phyloP scores from a whole-genome alignment of 2,329 filamentous ascomycete species.

The Aspergillus candidus region DNA sequence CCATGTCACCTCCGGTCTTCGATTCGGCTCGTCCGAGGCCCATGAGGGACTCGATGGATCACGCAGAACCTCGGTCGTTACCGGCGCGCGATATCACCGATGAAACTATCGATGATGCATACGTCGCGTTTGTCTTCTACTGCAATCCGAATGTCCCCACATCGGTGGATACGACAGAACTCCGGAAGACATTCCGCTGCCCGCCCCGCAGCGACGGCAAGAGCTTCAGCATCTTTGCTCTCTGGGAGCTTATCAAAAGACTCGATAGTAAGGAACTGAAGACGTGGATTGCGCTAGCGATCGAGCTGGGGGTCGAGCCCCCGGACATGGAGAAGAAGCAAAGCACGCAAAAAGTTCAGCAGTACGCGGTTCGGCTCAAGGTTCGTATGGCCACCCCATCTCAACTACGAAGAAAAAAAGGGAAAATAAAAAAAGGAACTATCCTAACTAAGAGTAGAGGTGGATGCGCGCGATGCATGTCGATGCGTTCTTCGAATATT shows the following conservation, averaged over 20 bases:
- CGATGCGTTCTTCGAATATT: constrained; percentile 89
- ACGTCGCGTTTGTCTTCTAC: constrained; percentile 77
- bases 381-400: constrained; percentile 38
- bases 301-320: constrained; percentile 81
- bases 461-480: constrained; percentile 98
- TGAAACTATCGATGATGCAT: constrained; percentile 71
- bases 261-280: constrained; percentile 79
- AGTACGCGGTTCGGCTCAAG: constrained; percentile 89
- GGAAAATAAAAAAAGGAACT: too few relatives aligned
- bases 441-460: constrained; percentile 47
- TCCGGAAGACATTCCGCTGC: constrained; percentile 69
- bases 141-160: constrained; percentile 77
- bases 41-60: constrained; percentile 29
- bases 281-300: constrained; percentile 84
- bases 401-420: too few relatives aligned
- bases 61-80: constrained; percentile 47
- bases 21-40: constrained; percentile 25
- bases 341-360: constrained; percentile 88
- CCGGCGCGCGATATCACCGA: constrained; percentile 64
- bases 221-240: constrained; percentile 67
- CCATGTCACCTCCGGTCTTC: constrained; percentile 37
- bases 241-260: constrained; percentile 73
- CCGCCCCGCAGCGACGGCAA: constrained; percentile 86
- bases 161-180: constrained; percentile 62
- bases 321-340: constrained; percentile 76